Conservation (phyloP, 1,284 basidiomycete genomes). For the Cutaneotrichosporon sp. region DNA sequence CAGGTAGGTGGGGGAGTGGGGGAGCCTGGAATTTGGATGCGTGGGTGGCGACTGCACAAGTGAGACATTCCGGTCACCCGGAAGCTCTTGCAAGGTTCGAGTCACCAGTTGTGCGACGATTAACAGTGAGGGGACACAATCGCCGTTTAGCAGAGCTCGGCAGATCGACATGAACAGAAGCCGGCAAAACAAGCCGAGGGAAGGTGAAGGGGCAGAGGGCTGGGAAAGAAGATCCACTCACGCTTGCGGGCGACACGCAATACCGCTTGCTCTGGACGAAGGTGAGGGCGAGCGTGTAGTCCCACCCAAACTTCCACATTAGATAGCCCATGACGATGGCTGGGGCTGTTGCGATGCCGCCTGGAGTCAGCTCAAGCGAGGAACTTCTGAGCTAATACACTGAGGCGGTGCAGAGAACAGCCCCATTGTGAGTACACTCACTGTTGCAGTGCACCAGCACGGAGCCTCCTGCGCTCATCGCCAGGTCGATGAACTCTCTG, state of each 20-base stretch:
- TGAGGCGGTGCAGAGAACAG: background rate
- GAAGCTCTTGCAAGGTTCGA: too few species aligned
- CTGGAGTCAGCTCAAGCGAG: conserved; percentile 57
- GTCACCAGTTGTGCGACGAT: too few species aligned
- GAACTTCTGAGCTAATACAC: background rate
- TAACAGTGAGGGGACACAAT: too few species aligned
- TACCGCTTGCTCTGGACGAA: conserved; percentile 86
- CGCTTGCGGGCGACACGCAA: conserved; percentile 81
- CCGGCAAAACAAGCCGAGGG: too few species aligned
- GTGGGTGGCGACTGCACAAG: too few species aligned
- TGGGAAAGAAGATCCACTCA: conserved; percentile 29
- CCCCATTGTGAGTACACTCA: conserved; percentile 53
- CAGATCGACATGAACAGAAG: too few species aligned
- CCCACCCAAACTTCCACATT: conserved; percentile 76
- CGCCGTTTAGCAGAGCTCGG: too few species aligned
- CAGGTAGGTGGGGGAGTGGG: background rate
- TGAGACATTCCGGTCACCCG: too few species aligned
- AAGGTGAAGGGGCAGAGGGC: background rate
- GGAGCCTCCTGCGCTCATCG: conserved; percentile 66
- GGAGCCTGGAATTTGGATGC: background rate
- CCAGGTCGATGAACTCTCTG: conserved; percentile 74
- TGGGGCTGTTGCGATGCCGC: conserved; percentile 82
- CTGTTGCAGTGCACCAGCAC: conserved; percentile 91
- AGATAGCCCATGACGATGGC: conserved; percentile 90
- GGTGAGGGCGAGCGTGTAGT: conserved; percentile 75